Evolutionary conservation across 2,329 filamentous ascomycete species (phyloP).

Genomic region (Cladophialophora immunda): DNA sequence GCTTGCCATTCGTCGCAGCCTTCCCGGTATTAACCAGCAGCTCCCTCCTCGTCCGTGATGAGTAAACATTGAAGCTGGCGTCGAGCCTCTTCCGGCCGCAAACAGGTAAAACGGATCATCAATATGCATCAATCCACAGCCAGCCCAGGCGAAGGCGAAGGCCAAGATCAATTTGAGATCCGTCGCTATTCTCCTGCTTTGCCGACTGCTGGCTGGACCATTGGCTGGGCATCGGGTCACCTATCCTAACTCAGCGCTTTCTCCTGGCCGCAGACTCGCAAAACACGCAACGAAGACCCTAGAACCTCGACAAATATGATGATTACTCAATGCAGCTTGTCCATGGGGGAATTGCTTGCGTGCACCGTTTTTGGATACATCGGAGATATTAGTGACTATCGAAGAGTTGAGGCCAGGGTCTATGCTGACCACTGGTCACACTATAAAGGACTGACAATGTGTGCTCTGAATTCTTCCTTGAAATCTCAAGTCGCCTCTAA

Average conservation of each 20-base stretch:
- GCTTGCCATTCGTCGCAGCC: not conserved
- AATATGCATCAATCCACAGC: not conserved
- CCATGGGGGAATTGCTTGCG: not conserved
- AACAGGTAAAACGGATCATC: constrained; percentile 9
- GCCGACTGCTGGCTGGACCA: not conserved
- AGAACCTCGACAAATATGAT: constrained; percentile 10
- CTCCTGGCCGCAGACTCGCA: not conserved
- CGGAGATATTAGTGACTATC: not conserved
- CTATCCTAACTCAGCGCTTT: not conserved
- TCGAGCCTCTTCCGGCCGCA: not conserved
- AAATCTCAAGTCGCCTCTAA: not conserved
- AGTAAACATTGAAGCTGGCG: constrained; percentile 5
- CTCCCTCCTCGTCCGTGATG: constrained; percentile 5
- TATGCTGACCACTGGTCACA: not conserved
- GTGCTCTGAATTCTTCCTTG: not conserved
- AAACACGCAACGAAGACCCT: not conserved
- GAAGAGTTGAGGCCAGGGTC: not conserved
- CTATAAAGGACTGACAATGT: not conserved
- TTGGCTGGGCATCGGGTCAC: not conserved
- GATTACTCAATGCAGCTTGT: constrained; percentile 7
- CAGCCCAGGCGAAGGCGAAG: not conserved
- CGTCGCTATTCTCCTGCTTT: not conserved
- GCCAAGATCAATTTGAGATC: not conserved
- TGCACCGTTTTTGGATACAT: not conserved
- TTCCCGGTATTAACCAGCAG: not conserved